Evolutionary conservation across 139 green algal species (phyloP).

Genomic region (Chlamydomonas sphaeroides): DNA sequence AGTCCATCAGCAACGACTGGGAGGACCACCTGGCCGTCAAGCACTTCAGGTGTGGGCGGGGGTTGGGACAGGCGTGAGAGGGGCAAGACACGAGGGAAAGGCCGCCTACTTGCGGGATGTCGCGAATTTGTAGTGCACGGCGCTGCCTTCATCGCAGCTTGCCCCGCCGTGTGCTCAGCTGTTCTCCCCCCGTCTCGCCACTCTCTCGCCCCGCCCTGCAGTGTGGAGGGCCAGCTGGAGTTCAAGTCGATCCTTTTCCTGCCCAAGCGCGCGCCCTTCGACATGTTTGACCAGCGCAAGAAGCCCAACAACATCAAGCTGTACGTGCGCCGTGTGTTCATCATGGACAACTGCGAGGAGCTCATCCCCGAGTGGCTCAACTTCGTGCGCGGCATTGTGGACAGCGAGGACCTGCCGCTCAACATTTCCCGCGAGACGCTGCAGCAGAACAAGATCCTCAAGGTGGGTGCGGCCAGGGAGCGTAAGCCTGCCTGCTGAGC

Average conservation of each 20-base stretch:
- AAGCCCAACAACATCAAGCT: constrained; percentile 99
- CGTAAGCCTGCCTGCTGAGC: too few species aligned
- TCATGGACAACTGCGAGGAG: constrained; percentile 99
- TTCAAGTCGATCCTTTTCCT: constrained; percentile 98
- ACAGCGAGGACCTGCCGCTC: constrained; percentile 98
- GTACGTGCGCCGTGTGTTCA: constrained; percentile 99
- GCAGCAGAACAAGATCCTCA: constrained; percentile 99
- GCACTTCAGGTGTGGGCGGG: constrained; percentile 37
- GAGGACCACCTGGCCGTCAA: constrained; percentile 92
- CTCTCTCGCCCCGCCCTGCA: constrained; percentile 8
- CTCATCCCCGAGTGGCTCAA: constrained; percentile 96
- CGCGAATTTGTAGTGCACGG: too few species aligned
- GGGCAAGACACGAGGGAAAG: too few species aligned
- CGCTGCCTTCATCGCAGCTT: not conserved
- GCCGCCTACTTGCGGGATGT: too few species aligned
- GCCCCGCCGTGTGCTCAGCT: not conserved
- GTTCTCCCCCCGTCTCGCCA: too few species aligned
- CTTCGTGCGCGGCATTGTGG: constrained; percentile 99
- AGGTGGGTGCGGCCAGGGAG: constrained; percentile 66
- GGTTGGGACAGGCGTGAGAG: too few species aligned
- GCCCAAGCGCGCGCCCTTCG: constrained; percentile 96
- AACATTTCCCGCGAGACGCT: constrained; percentile 99
- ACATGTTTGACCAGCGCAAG: constrained; percentile 98
- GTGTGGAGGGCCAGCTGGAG: constrained; percentile 98
- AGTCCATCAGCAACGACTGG: constrained; percentile 99